These are phyloP conservation scores for Sarcomyxa edulis DNA, from an alignment of 768 basidiomycete species.

Conservation along the genomic window DNA sequence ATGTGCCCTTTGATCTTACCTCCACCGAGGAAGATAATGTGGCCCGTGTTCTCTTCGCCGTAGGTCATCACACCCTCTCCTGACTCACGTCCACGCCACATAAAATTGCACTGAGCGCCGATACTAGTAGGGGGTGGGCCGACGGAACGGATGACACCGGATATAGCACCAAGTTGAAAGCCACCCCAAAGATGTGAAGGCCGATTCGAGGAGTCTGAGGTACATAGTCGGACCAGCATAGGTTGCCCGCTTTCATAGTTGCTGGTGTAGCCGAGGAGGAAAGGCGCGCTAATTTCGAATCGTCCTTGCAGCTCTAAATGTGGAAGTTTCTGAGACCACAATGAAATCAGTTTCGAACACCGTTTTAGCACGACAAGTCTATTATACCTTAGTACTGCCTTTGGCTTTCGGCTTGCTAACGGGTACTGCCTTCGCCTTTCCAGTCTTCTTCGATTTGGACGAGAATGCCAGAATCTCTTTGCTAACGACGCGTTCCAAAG, in stretches of 20 bases:
- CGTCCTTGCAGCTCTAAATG: conserved; percentile 5
- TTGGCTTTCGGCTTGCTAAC: too few relatives aligned
- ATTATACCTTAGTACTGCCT: too few relatives aligned
- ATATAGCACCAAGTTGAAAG: conserved; percentile 20
- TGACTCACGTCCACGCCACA: conserved; percentile 17
- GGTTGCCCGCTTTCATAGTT: conserved; percentile 1
- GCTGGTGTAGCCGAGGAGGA: conserved; percentile 13
- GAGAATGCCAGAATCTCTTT: too few relatives aligned
- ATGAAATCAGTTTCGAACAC: too few relatives aligned
- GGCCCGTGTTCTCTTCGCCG: conserved; percentile 11
- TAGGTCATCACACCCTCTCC: conserved; percentile 14
- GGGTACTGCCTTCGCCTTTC: too few relatives aligned
- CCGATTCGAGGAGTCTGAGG: conserved; percentile 16
- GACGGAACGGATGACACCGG: conserved; percentile 17
- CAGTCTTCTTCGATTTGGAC: too few relatives aligned
- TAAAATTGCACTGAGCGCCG: conserved; percentile 10
- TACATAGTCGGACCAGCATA: conserved; percentile 15
- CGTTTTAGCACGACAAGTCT: too few relatives aligned
- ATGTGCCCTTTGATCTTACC: conserved; percentile 16
- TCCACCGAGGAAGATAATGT: conserved; percentile 16
- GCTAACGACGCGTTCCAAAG: too few relatives aligned
- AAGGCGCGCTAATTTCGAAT: conserved; percentile 14
- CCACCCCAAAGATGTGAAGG: conserved; percentile 21
- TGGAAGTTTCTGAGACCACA: conserved; percentile 1
- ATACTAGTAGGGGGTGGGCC: conserved; percentile 8